These are phyloP conservation scores for Daucus carota DNA, from an alignment of 129 eudicot genomes.

Conservation along the genomic window DNA sequence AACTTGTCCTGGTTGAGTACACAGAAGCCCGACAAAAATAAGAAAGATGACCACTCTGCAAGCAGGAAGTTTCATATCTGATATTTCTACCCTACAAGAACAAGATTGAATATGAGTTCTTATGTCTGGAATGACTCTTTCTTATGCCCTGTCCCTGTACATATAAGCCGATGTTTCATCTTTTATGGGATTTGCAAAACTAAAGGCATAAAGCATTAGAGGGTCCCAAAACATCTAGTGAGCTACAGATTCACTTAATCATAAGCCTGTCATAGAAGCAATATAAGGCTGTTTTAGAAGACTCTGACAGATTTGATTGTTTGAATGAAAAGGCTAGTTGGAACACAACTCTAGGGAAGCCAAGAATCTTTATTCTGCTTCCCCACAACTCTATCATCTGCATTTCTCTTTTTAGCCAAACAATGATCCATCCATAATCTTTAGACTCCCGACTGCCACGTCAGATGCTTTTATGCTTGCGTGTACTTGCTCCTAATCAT, in stretches of 20 bases:
- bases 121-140: slow-evolving; percentile 14
- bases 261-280: slow-evolving; percentile 15
- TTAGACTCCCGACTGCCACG: neutral
- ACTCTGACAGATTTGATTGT: slow-evolving; percentile 38
- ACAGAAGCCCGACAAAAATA: slow-evolving; percentile 36
- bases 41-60: slow-evolving; percentile 34
- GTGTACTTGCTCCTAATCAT: neutral
- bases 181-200: slow-evolving; percentile 45
- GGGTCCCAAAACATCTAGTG: slow-evolving; percentile 33
- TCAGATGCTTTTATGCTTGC: neutral
- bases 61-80: slow-evolving; percentile 24
- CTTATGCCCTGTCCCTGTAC: slow-evolving; percentile 25
- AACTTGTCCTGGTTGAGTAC: slow-evolving; percentile 28
- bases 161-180: slow-evolving; percentile 40
- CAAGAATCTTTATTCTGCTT: slow-evolving; percentile 57
- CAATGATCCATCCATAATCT: slow-evolving; percentile 7
- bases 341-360: slow-evolving; percentile 27
- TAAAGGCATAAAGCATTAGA: slow-evolving; percentile 45
- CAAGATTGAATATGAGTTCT: slow-evolving; percentile 14
- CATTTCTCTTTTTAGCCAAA: slow-evolving; percentile 51
- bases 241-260: slow-evolving; percentile 13
- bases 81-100: slow-evolving; percentile 11
- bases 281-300: slow-evolving; percentile 61
- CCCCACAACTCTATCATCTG: slow-evolving; percentile 33
- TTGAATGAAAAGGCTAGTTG: slow-evolving; percentile 70